Evolutionary conservation across 2,329 filamentous ascomycete genomes (phyloP).

Genomic region (Gremmenia infestans): DNA sequence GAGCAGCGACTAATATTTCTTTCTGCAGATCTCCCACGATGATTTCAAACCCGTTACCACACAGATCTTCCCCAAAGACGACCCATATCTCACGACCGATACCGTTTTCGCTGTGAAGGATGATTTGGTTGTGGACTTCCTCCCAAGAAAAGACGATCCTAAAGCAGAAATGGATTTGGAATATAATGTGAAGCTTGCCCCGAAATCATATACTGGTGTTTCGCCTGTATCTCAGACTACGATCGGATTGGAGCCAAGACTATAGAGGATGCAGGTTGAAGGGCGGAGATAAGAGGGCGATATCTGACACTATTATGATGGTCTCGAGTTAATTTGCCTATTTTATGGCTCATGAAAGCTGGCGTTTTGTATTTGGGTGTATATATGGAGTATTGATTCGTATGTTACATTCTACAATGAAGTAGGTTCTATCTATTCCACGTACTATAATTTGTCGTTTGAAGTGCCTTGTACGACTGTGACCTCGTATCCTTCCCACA

Average conservation of each 20-base stretch:
- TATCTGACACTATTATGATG: not conserved
- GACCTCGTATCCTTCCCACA: too few species aligned
- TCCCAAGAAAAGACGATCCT: constrained; percentile 30
- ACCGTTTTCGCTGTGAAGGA: constrained; percentile 52
- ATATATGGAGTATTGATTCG: too few species aligned
- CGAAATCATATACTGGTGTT: constrained; percentile 6
- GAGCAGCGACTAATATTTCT: not conserved
- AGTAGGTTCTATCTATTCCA: too few species aligned
- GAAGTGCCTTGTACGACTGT: too few species aligned
- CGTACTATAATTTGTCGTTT: too few species aligned
- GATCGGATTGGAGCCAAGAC: not conserved
- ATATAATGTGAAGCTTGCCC: constrained; percentile 31
- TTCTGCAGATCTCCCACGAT: constrained; percentile 43
- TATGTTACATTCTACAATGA: too few species aligned
- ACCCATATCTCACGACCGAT: constrained; percentile 53
- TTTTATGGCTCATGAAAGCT: too few species aligned
- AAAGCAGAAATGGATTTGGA: constrained; percentile 32
- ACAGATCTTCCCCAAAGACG: constrained; percentile 69
- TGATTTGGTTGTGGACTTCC: constrained; percentile 42
- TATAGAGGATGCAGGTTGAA: not conserved
- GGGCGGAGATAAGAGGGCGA: not conserved
- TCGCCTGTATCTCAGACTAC: not conserved
- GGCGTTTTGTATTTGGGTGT: too few species aligned
- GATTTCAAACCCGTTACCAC: constrained; percentile 66
- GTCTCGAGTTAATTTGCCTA: too few species aligned